phyloP scores from a whole-genome alignment of 768 basidiomycete genomes.

The Boletus subparvulus region DNA sequence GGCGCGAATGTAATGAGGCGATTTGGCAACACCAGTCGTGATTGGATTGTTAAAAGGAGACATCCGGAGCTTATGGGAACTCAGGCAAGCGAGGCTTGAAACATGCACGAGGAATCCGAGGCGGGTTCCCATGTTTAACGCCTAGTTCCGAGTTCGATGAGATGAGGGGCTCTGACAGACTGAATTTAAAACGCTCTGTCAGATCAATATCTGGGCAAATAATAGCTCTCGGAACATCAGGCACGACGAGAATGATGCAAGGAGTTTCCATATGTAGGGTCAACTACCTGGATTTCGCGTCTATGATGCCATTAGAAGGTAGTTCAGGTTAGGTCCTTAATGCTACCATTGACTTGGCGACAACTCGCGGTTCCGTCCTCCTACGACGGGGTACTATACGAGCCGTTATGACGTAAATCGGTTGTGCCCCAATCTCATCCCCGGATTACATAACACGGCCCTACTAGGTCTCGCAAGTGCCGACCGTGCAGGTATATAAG shows the following conservation, averaged over 20 bases:
- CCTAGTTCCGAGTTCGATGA: too few relatives aligned
- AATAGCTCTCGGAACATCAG: neutral
- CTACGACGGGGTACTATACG: neutral
- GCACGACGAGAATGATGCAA: neutral
- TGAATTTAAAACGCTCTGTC: too few relatives aligned
- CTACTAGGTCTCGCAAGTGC: neutral
- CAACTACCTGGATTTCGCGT: neutral
- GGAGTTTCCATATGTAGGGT: neutral
- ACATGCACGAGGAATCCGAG: neutral
- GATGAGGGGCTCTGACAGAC: too few relatives aligned
- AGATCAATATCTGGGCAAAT: neutral
- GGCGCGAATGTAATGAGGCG: neutral
- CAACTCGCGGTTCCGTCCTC: conserved; percentile 12
- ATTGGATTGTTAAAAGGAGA: neutral
- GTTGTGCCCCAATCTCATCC: conserved; percentile 12
- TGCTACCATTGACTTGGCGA: neutral
- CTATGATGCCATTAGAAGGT: neutral
- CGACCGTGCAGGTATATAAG: conserved; percentile 11
- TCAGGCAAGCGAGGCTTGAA: conserved; percentile 5
- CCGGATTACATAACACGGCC: conserved; percentile 22
- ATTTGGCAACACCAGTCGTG: neutral
- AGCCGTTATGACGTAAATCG: neutral
- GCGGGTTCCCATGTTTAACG: neutral
- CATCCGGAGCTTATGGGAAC: neutral
- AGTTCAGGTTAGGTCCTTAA: neutral